Conservation (phyloP, 768 basidiomycete genomes). For the Mycena indigotica region DNA sequence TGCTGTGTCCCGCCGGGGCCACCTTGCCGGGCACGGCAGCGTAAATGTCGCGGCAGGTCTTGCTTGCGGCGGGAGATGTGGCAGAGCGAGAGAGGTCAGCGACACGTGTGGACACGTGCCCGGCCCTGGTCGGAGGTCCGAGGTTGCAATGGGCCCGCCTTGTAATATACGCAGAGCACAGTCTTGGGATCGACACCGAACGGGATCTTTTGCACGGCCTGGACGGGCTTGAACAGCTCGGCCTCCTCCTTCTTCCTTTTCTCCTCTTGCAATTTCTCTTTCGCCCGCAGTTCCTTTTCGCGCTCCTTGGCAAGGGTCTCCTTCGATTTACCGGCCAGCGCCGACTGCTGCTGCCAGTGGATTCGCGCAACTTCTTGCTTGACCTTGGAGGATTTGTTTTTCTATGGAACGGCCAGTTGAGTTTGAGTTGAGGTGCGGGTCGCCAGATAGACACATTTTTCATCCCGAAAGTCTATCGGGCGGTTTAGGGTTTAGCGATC, state of each 20-base stretch:
- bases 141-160: conserved; percentile 89
- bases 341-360: conserved; percentile 76
- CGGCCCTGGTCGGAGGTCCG: no score
- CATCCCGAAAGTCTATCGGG: conserved; percentile 81
- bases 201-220: conserved; percentile 79
- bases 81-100: no score
- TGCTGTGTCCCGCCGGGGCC: no score
- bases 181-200: conserved; percentile 98
- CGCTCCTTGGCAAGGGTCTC: conserved; percentile 82
- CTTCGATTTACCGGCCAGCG: conserved; percentile 76
- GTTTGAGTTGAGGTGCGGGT: no score
- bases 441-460: conserved; percentile 72
- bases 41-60: no score
- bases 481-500: no score
- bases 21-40: no score
- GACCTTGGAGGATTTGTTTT: conserved; percentile 94
- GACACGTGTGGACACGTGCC: no score
- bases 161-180: conserved; percentile 88
- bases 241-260: conserved; percentile 85
- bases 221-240: conserved; percentile 77
- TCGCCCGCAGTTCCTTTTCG: conserved; percentile 76
- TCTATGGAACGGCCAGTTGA: no score
- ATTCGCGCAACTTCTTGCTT: conserved; percentile 82
- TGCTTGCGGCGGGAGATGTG: no score
- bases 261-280: conserved; percentile 78